phyloP scores from a whole-genome alignment of 2,329 filamentous ascomycete genomes.

The Orbilia ellipsospora region DNA sequence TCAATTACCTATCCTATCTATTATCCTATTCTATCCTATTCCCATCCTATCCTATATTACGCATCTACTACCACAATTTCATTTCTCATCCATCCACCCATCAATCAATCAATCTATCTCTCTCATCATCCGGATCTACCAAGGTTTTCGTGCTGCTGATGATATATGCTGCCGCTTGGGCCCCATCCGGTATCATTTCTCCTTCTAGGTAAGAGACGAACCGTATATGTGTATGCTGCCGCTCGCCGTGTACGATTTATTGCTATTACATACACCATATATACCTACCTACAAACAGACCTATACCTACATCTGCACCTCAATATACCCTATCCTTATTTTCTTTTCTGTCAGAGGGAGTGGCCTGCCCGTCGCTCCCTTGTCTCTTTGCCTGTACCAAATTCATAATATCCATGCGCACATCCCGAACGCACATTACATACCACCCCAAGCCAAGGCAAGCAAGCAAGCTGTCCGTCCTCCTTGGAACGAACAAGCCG shows the following conservation, averaged over 20 bases:
- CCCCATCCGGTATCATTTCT: conserved; percentile 30
- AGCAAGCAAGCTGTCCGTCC: not conserved
- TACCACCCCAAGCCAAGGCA: too few relatives aligned
- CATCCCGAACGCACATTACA: conserved; percentile 25
- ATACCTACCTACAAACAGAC: too few relatives aligned
- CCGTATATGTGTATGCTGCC: conserved; percentile 1
- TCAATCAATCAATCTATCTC: not conserved
- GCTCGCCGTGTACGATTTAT: not conserved
- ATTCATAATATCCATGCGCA: conserved; percentile 42
- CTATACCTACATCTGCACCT: not conserved
- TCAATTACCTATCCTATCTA: conserved; percentile 6
- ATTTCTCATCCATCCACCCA: not conserved
- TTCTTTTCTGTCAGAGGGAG: not conserved
- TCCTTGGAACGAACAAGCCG: conserved; percentile 15
- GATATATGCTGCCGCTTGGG: conserved; percentile 51
- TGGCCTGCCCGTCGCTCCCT: too few relatives aligned
- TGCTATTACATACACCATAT: conserved; percentile 6
- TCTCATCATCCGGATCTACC: conserved; percentile 25
- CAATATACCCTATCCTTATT: conserved; percentile 13
- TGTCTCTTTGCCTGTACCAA: conserved; percentile 13
- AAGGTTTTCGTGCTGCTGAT: conserved; percentile 19
- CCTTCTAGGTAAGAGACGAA: conserved; percentile 47
- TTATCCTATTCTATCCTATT: conserved; percentile 2
- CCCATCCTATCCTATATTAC: not conserved
- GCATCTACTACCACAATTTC: not conserved